Conservation (phyloP, 345 rosid species). For the Sonneratia caseolaris region DNA sequence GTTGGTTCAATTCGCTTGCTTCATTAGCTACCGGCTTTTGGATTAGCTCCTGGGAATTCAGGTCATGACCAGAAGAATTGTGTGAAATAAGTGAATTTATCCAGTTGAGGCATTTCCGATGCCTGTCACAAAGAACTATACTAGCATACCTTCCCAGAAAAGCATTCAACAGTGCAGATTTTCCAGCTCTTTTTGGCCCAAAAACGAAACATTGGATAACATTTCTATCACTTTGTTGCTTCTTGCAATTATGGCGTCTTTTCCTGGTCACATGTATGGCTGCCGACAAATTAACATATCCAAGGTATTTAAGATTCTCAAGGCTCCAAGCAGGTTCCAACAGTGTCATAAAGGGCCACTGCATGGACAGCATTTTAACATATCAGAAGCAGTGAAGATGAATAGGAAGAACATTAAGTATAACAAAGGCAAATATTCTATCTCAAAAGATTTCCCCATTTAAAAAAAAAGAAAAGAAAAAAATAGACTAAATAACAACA, state of each 20-base stretch:
- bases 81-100: too few species aligned
- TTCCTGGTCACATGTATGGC: constrained; percentile 56
- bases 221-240: constrained; percentile 58
- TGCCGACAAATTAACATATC: constrained; percentile 49
- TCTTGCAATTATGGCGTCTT: constrained; percentile 54
- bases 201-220: constrained; percentile 75
- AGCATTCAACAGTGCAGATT: constrained; percentile 61
- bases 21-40: too few species aligned
- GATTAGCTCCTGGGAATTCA: too few species aligned
- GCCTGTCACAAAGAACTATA: not conserved
- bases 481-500: too few species aligned
- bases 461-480: too few species aligned
- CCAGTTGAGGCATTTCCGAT: too few species aligned
- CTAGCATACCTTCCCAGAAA: constrained; percentile 61
- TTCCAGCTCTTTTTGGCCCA: constrained; percentile 75
- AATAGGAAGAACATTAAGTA: too few species aligned
- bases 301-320: constrained; percentile 60
- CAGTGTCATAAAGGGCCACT: constrained; percentile 93
- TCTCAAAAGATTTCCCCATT: not conserved
- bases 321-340: constrained; percentile 58
- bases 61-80: too few species aligned
- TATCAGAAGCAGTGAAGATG: not conserved
- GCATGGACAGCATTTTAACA: constrained; percentile 11
- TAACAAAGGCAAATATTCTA: too few species aligned
- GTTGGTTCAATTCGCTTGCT: too few species aligned